A percentile compares a stretch with the other conserved stretches of the same genome.
phyloP scores from a whole-genome alignment of 1,284 basidiomycete species.

The Rhodotorula sp. region DNA sequence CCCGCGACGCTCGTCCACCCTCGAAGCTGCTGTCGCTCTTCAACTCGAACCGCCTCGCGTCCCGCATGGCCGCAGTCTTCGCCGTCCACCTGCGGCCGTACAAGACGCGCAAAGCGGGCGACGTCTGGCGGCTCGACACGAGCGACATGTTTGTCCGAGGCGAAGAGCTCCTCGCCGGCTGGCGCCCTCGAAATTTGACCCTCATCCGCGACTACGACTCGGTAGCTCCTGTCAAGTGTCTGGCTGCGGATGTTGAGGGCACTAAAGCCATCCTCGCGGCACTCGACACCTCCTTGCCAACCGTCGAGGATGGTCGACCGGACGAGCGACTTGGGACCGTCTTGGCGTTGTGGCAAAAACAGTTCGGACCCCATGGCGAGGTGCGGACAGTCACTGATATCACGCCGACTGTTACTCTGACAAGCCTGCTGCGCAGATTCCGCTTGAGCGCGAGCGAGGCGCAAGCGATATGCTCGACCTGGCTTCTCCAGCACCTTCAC shows the following conservation, averaged over 20 bases:
- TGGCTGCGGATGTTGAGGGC: slow-evolving; percentile 83
- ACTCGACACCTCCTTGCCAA: slow-evolving; percentile 48
- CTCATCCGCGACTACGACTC: slow-evolving; percentile 80
- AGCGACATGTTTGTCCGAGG: slow-evolving; percentile 88
- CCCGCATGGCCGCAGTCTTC: slow-evolving; percentile 29
- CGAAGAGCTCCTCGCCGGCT: slow-evolving; percentile 74
- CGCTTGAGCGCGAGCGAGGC: slow-evolving; percentile 65
- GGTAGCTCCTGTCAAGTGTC: slow-evolving; percentile 65
- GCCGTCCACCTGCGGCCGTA: slow-evolving; percentile 73
- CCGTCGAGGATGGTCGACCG: slow-evolving; percentile 48
- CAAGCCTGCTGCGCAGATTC: slow-evolving; percentile 57
- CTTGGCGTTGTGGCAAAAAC: slow-evolving; percentile 74
- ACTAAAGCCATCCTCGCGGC: slow-evolving; percentile 67
- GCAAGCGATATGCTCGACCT: slow-evolving; percentile 53
- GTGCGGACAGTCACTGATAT: slow-evolving; percentile 53
- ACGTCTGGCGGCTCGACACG: slow-evolving; percentile 93
- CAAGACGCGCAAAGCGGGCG: slow-evolving; percentile 77
- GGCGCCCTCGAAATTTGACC: slow-evolving; percentile 83
- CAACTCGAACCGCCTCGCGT: slow-evolving; percentile 65
- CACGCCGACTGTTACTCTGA: neutral
- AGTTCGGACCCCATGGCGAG: slow-evolving; percentile 70
- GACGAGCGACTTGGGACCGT: slow-evolving; percentile 59
- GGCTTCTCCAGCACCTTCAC: slow-evolving; percentile 46
- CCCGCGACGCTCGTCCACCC: slow-evolving; percentile 79
- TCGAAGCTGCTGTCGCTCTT: slow-evolving; percentile 72